A percentile compares a stretch with the other conserved stretches of the same genome.
phyloP scores from a whole-genome alignment of 805 yeast genomes.

The Ogataea philodendri region DNA sequence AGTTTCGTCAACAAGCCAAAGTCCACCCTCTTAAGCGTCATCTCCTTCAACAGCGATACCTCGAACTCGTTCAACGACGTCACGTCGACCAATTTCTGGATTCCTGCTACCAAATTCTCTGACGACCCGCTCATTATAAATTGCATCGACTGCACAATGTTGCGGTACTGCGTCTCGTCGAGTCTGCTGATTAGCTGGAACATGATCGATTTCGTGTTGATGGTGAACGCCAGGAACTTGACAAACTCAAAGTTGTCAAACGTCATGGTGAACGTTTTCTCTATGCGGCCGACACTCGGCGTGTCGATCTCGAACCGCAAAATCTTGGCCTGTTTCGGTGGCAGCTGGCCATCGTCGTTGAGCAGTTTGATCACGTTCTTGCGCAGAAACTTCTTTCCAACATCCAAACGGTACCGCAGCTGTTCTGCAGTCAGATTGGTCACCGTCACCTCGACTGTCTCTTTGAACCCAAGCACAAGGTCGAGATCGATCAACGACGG shows the following conservation, averaged over 20 bases:
- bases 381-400: constrained; percentile 26
- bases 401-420: constrained; percentile 39
- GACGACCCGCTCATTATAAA: constrained; percentile 19
- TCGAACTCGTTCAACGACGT: constrained; percentile 16
- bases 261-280: constrained; percentile 18
- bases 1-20: constrained; percentile 15
- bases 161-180: constrained; percentile 22
- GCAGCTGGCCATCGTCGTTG: constrained; percentile 23
- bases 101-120: constrained; percentile 7
- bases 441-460: constrained; percentile 30
- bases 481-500: constrained; percentile 43
- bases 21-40: constrained; percentile 17
- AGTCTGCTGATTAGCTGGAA: constrained; percentile 40
- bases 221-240: constrained; percentile 23
- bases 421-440: constrained; percentile 37
- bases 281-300: constrained; percentile 14
- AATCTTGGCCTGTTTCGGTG: constrained; percentile 33
- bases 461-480: constrained; percentile 36
- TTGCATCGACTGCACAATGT: constrained; percentile 23
- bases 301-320: constrained; percentile 16
- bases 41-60: constrained; percentile 15
- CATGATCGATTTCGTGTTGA: constrained; percentile 28
- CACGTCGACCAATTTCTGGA: constrained; percentile 11
- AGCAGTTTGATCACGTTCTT: constrained; percentile 19
- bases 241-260: constrained; percentile 14